Base-by-base conservation (phyloP, 169 alveolate species). In the Fabrea salina region DNA sequence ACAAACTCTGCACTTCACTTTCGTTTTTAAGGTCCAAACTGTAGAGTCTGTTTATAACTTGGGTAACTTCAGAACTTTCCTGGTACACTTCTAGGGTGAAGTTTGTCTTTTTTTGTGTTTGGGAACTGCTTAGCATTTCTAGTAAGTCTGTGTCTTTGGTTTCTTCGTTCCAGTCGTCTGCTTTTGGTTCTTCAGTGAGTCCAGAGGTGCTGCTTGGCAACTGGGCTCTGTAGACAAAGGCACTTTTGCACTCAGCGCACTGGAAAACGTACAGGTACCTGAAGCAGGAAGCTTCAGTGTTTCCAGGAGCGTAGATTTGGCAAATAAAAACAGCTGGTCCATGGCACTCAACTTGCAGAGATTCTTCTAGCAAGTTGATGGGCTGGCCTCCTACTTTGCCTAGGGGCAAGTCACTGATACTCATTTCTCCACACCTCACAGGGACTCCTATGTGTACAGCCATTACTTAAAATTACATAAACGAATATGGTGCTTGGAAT, bases 261-360 rank as follows among this genome's bases (percentile, higher is more conserved):
- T 61, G 74, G 49, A 61, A 61, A 37, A 61, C 50, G 50, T 61
- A 61, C 11, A 61, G 49, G 32, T 61, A 61, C 11, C 74, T 47
- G 25, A 16, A 61, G 49, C 39, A 61, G 25, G 44, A 1, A 13
- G 44, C 11, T 16, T 61, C 74, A 3, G 32, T 27, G 49, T 61
- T 51, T 11, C 74, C 74, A 1, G 74, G 74, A 3, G 74, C 74
- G 11, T 16, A 37, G 74, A 61, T 61, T 61, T 61, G 74, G 50
- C 74, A 61, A 8, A 61, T 25, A 61, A 61, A 61, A 1, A 8
- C 16, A 1, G 53, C 16, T n/a, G 74, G 50, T 22, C 27, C n/a
- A 37, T 51, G 39, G 74, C 74, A 61, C 13, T 47, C 56, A 1
- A 13, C 25, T 25, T 2, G 3, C 37, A n/a, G 22, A 16, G 43